These are phyloP conservation scores for Trametes polyzona DNA, from an alignment of 1,284 basidiomycete genomes.

Conservation along the genomic window DNA sequence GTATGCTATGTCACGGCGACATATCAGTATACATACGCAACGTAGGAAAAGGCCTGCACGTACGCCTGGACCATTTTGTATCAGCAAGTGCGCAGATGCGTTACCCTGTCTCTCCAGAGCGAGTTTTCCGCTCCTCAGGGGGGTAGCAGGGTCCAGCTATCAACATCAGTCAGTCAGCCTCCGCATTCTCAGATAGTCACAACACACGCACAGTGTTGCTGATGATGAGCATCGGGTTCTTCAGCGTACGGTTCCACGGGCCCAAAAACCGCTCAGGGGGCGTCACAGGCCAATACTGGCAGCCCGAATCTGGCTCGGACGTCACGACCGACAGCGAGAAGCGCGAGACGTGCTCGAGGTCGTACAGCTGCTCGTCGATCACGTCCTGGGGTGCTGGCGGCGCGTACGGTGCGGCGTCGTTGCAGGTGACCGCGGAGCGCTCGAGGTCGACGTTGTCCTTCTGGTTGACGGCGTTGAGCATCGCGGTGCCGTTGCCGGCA, in stretches of 20 bases:
- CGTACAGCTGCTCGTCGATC: constrained; percentile 29
- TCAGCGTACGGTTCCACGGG: constrained; percentile 35
- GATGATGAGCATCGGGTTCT: constrained; percentile 34
- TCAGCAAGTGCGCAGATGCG: constrained; percentile 27
- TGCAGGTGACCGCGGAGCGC: constrained; percentile 34
- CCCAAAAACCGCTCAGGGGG: constrained; percentile 31
- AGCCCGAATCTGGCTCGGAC: constrained; percentile 31
- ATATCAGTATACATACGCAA: too few relatives aligned
- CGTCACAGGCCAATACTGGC: constrained; percentile 31
- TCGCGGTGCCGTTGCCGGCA: constrained; percentile 28
- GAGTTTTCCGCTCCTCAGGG: constrained; percentile 29
- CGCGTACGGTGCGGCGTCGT: constrained; percentile 28
- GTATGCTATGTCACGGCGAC: constrained; percentile 21
- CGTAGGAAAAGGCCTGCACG: too few relatives aligned
- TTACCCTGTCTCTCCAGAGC: constrained; percentile 29
- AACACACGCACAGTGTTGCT: constrained; percentile 29
- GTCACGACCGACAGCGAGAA: constrained; percentile 25
- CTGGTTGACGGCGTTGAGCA: constrained; percentile 24
- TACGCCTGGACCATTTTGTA: constrained; percentile 36
- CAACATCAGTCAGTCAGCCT: background rate
- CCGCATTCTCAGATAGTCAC: background rate
- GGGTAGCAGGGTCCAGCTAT: constrained; percentile 34
- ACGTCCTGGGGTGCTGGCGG: constrained; percentile 25
- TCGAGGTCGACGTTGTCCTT: constrained; percentile 23
- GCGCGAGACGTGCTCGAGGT: constrained; percentile 27